Evolutionary conservation across 352 stramenopile genomes (phyloP).

Genomic region (Stramenopiles sp.): DNA sequence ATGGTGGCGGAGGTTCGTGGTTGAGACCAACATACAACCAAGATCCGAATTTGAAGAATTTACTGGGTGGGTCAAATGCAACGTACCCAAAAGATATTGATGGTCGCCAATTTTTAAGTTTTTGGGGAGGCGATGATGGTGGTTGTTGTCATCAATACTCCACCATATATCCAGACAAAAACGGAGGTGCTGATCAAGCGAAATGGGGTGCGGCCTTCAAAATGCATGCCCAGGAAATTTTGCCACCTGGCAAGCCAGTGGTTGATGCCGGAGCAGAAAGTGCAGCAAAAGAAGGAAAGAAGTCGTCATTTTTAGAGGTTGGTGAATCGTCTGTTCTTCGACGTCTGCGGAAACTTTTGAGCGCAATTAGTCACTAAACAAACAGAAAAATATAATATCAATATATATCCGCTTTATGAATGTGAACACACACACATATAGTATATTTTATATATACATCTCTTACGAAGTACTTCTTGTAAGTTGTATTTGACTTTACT

Average conservation of each 20-base stretch:
- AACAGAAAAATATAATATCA: no score
- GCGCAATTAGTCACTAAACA: not conserved
- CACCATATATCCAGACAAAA: not conserved
- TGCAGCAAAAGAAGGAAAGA: not conserved
- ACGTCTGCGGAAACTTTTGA: not conserved
- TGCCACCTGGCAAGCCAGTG: not conserved
- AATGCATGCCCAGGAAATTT: conserved; percentile 10
- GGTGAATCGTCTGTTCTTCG: not conserved
- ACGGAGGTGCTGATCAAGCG: not conserved
- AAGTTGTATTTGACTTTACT: no score
- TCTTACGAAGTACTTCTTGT: no score
- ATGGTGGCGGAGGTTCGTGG: conserved; percentile 2
- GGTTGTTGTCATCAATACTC: conserved; percentile 13
- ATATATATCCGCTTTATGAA: no score
- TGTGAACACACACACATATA: no score
- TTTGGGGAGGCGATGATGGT: conserved; percentile 14
- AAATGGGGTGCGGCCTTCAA: not conserved
- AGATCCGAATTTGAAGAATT: conserved; percentile 1
- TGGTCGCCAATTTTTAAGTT: conserved; percentile 11
- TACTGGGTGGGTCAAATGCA: conserved; percentile 10
- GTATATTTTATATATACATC: no score
- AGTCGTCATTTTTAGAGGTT: not conserved
- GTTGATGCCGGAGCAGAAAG: not conserved
- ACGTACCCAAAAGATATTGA: conserved; percentile 10
- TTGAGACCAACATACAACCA: conserved; percentile 5